phyloP scores from a whole-genome alignment of 2,329 filamentous ascomycete species.

The Neoascochyta sp. region DNA sequence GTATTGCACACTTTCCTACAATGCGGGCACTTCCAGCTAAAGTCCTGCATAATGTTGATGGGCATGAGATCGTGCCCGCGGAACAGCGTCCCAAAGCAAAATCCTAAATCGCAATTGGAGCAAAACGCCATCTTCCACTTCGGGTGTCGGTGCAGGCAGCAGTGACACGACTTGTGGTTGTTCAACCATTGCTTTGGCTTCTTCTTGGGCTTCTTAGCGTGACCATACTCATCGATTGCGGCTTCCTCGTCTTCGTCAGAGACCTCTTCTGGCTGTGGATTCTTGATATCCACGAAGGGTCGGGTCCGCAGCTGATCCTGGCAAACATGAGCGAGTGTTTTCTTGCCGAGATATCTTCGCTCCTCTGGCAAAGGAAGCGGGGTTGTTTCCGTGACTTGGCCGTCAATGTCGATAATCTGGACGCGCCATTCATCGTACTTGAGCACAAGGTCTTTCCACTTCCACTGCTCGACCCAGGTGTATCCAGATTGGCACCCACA shows the following conservation, averaged over 20 bases:
- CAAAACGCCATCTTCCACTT: constrained; percentile 84
- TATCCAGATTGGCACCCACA: constrained; percentile 83
- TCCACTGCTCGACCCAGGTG: constrained; percentile 90
- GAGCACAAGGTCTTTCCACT: constrained; percentile 71
- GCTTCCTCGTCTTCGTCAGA: constrained; percentile 50
- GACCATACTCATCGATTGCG: constrained; percentile 62
- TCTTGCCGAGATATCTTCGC: constrained; percentile 63
- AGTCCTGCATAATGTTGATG: constrained; percentile 72
- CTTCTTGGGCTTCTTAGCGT: constrained; percentile 60
- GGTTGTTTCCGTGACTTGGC: constrained; percentile 60
- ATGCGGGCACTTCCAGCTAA: constrained; percentile 83
- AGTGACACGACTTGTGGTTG: constrained; percentile 65
- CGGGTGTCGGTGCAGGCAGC: constrained; percentile 75
- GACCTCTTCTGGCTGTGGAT: constrained; percentile 49
- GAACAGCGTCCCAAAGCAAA: constrained; percentile 92
- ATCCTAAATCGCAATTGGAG: constrained; percentile 68
- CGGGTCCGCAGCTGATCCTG: constrained; percentile 78
- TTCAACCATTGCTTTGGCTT: constrained; percentile 50
- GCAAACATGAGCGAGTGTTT: constrained; percentile 86
- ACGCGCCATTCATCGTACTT: constrained; percentile 81
- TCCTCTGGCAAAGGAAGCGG: constrained; percentile 70
- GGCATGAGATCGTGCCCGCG: constrained; percentile 89
- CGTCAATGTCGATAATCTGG: constrained; percentile 70
- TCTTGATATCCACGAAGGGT: constrained; percentile 78
- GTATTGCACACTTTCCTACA: constrained; percentile 87